phyloP scores from a whole-genome alignment of 1,284 basidiomycete genomes.

The Pisolithus thermaeus region DNA sequence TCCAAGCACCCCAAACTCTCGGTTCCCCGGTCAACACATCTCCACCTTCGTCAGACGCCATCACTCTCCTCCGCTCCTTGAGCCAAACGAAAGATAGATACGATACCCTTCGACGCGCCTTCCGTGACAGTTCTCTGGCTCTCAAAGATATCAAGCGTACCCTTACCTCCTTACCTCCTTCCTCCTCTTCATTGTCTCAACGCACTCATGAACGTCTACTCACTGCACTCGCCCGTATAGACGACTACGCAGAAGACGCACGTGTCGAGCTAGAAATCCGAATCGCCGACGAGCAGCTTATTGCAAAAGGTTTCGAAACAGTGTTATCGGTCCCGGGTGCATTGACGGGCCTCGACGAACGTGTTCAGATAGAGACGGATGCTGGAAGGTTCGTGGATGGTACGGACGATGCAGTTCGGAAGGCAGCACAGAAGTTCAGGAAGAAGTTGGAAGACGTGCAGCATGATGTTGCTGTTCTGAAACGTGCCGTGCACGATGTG shows the following conservation, averaged over 20 bases:
- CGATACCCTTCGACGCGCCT: constrained; percentile 53
- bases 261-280: constrained; percentile 85
- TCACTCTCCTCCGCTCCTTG: constrained; percentile 42
- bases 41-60: neutral
- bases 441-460: constrained; percentile 72
- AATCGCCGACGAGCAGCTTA: constrained; percentile 70
- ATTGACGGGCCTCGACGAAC: constrained; percentile 27
- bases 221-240: constrained; percentile 58
- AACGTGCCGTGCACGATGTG: constrained; percentile 50
- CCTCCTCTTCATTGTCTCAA: constrained; percentile 9
- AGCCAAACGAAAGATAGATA: constrained; percentile 47
- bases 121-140: constrained; percentile 64
- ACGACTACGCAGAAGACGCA: constrained; percentile 79
- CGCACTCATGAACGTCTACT: constrained; percentile 35
- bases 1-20: neutral
- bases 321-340: constrained; percentile 57
- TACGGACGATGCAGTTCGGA: constrained; percentile 43
- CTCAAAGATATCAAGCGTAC: constrained; percentile 51
- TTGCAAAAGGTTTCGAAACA: constrained; percentile 67
- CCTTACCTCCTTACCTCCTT: constrained; percentile 20
- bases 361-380: constrained; percentile 43
- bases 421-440: constrained; percentile 45
- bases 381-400: constrained; percentile 59
- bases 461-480: constrained; percentile 69
- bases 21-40: constrained; percentile 1